Evolutionary conservation across 2,329 filamentous ascomycete genomes (phyloP), one percentile per base, ranked within the genome.

Genomic region (Aurifilum marmelostoma): DNA sequence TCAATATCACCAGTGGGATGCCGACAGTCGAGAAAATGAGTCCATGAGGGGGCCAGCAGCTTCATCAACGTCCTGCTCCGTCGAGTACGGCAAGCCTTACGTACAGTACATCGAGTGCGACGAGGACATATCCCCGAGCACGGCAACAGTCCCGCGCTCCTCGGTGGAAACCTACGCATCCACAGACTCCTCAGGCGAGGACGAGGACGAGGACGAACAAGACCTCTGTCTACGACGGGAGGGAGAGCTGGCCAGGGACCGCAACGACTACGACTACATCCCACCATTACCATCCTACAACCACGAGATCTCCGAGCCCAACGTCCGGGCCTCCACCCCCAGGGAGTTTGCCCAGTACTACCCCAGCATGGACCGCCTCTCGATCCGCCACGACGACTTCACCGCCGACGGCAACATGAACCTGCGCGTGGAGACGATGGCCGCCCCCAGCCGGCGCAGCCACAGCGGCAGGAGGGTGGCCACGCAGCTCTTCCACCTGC

Each of bases 361-460:
- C 78, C 95, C 96, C 14, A 97, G 94, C 11, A 87, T 90, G 73
- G 89, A 93, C 77, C 88, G 92, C 67, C 82, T 98, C 65, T 88
- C 88, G 47, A 93, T 99, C 76, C 89, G 92, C 37, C 95, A 98
- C 77, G 96, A 98, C 77, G 93, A 97, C 79, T 89, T 92, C 63
- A 96, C 94, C 0, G 81, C 90, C 4, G 95, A 99, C 77, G 95
- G 95, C 47, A 97, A 97, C 83, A 97, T 97, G 93, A 98, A 98
- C 77, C 85, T 99, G 68, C 90, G 94, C 41, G 86, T 98, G 69
- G 94, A 97, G 77, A 95, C 93, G 7, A 84, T 92, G 43, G 21
- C 43, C 37, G 87, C 92, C 60, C 85, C 86, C 34, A 86, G 87
- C 72, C 87, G 89, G 72, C 85, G 86, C 34, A 34, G 34, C 34